phyloP scores from a whole-genome alignment of 139 green algal genomes.

The Chlamydomonas applanata region DNA sequence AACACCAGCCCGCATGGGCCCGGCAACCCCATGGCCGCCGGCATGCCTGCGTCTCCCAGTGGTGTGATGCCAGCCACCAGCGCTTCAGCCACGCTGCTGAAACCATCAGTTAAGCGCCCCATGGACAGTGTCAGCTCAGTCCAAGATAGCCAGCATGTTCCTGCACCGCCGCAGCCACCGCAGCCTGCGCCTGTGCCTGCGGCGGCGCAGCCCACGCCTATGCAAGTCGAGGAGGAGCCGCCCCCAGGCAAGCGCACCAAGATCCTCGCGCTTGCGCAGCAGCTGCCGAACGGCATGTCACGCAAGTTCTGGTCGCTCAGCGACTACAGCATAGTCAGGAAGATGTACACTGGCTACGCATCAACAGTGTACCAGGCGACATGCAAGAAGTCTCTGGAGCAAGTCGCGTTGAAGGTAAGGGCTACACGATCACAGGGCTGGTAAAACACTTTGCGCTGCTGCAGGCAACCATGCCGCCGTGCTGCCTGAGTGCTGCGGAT shows the following conservation, averaged over 20 bases:
- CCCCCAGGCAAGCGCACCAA: slow-evolving; percentile 19
- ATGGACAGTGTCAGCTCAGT: too few species aligned
- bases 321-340: slow-evolving; percentile 52
- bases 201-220: background rate
- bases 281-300: slow-evolving; percentile 43
- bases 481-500: too few species aligned
- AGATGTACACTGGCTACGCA: slow-evolving; percentile 67
- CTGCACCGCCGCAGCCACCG: background rate
- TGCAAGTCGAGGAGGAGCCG: background rate
- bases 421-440: too few species aligned
- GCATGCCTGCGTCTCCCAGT: too few species aligned
- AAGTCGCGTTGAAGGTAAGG: slow-evolving; percentile 49
- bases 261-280: slow-evolving; percentile 25
- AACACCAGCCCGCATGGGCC: background rate
- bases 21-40: background rate
- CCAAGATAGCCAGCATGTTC: too few species aligned
- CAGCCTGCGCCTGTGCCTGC: background rate
- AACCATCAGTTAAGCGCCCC: too few species aligned
- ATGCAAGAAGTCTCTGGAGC: slow-evolving; percentile 48
- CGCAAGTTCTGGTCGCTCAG: slow-evolving; percentile 44
- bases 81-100: too few species aligned
- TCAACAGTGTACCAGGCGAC: slow-evolving; percentile 53
- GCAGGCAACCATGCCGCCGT: too few species aligned
- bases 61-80: too few species aligned
- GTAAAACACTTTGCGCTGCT: too few species aligned